These are phyloP conservation scores for Pholiota adiposa DNA, from an alignment of 1,284 basidiomycete species.

Conservation along the genomic window DNA sequence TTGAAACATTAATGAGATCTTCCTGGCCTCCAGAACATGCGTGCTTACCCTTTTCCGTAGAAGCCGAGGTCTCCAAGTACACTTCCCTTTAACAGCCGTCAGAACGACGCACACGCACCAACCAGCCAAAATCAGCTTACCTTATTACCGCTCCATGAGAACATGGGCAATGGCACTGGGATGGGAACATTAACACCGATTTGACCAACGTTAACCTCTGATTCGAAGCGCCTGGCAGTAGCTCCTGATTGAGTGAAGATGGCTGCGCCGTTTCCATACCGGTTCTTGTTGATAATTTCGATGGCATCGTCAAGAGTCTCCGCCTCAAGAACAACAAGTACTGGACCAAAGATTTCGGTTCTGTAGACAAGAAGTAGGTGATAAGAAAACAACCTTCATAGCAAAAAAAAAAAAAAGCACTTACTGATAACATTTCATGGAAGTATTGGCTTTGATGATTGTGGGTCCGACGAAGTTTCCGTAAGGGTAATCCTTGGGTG, in stretches of 20 bases:
- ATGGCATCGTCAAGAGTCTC: constrained; percentile 93
- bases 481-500: constrained; percentile 75
- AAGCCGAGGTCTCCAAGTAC: constrained; percentile 89
- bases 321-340: constrained; percentile 79
- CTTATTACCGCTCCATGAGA: constrained; percentile 92
- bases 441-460: constrained; percentile 81
- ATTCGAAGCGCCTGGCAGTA: constrained; percentile 93
- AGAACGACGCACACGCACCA: background rate
- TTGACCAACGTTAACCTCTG: constrained; percentile 89
- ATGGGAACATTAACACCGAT: constrained; percentile 95
- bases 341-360: constrained; percentile 96
- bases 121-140: constrained; percentile 32
- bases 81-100: constrained; percentile 52
- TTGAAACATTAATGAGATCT: background rate
- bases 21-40: background rate
- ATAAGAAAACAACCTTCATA: background rate
- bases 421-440: constrained; percentile 89
- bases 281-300: constrained; percentile 87
- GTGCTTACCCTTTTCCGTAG: constrained; percentile 79
- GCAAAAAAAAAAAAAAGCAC: constrained; percentile 3
- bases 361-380: constrained; percentile 44
- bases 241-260: constrained; percentile 98
- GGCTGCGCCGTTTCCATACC: constrained; percentile 93
- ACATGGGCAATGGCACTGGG: constrained; percentile 87
- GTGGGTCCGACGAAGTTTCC: constrained; percentile 98